Base-by-base conservation (phyloP, 768 basidiomycete species). In the Macrolepiota albuminosa region DNA sequence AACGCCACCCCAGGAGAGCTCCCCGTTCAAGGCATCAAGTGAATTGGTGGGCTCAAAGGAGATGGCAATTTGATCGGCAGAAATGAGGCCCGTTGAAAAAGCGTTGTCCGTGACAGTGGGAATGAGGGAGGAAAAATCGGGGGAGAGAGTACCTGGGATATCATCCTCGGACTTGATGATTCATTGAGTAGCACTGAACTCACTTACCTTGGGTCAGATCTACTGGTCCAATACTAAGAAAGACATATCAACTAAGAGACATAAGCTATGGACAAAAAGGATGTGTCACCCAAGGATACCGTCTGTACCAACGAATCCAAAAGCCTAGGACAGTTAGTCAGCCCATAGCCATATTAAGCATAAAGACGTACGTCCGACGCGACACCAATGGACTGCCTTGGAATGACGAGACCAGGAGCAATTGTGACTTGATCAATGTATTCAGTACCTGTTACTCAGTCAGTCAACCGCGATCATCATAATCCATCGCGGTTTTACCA, bases 321-420 rank as follows among this genome's bases (percentile, higher is more conserved):
- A 26, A 1, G 81, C 73, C 71, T 70, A 34, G 33, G 26, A 21
- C 6, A 40, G 37, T 16, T 4, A 31, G 36, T 54, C 3, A 54
- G 18, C 6, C n/a, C 13, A 45, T 51, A 9, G 16, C 6, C 2
- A n/a, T 37, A 36, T 55, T n/a, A 26, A 21, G 31, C 2, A 24
- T 18, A 29, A 43, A 33, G 2, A 37, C 63, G 37, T 36, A 73
- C 75, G 0, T 16, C 64, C 3, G 73, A 68, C 13, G 87, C 85
- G 54, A 84, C 86, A 66, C 87, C 87, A 53, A 89, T 86, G n/a
- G 85, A 86, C 66, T 89, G 88, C 6, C 67, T 56, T 11, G 72
- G 58, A 55, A 89, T 81, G 49, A 76, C 75, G 21, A 87, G 77
- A 24, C 77, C 79, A 29, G 69, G 52, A 16, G 77, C 76, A 54